Evolutionary conservation across 768 basidiomycete genomes (phyloP), one percentile per base, ranked within the genome.

Genomic region (Xanthoconium purpureum): DNA sequence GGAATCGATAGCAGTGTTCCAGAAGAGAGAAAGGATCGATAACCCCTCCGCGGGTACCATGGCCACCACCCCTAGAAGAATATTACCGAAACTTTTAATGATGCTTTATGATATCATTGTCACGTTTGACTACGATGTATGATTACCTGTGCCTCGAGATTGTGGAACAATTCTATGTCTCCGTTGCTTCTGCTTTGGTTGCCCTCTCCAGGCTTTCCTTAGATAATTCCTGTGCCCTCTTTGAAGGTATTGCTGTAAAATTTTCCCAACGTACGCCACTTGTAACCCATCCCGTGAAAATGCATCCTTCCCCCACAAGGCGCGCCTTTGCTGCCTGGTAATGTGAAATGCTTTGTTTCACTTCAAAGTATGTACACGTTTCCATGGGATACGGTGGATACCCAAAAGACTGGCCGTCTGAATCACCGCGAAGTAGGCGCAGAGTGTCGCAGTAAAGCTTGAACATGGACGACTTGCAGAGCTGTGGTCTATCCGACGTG

Each of bases 201-300:
- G 35, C 5, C 13, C 33, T 18, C 15, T 24, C 24, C 24, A 24
- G 24, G 32, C 20, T 15, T 9, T 14, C 28, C 5, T 2, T 32
- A 15, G 9, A 33, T 8, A 18, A 35, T 51, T 57, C 45, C 15
- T 20, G 30, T 24, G 17, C 59, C 61, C 33, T 53, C n/a, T 56
- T 45, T 9, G 38, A 12, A 44, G 52, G 33, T 20, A 33, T 52
- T 29, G 54, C 50, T 17, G 70, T 67, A 57, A 89, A 89, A 46
- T 57, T 68, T 63, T 88, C 84, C 78, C 81, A 83, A 48, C 66
- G 63, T 38, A 62, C 56, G 4, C 85, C 86, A 50, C 80, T 84
- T 20, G 54, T 69, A 39, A 86, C 66, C 89, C 89, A 91, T 18
- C 84, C 87, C 35, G 72, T 67, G 57, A 91, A 88, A 3, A 79